Conservation (phyloP, 257 asterid genomes). For the Mentha longifolia region DNA sequence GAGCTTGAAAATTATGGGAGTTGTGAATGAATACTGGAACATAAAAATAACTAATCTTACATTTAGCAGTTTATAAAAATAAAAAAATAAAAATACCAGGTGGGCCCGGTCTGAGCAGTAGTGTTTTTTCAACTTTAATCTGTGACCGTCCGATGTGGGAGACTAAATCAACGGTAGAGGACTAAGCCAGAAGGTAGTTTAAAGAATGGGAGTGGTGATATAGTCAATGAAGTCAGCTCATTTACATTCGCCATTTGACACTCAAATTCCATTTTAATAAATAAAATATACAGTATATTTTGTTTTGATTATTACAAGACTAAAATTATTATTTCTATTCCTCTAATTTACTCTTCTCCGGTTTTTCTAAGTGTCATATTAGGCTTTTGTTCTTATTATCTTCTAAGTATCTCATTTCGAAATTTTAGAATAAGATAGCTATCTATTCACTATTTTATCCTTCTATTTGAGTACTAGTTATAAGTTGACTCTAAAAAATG, state of each 20-base stretch:
- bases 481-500: no score
- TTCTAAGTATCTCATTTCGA: no score
- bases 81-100: slow-evolving; percentile 19
- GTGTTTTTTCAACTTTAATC: slow-evolving; percentile 27
- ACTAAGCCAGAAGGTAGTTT: slow-evolving; percentile 2
- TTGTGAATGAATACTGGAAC: slow-evolving; percentile 28
- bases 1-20: slow-evolving; percentile 37
- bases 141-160: slow-evolving; percentile 35
- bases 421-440: no score
- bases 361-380: no score
- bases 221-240: slow-evolving; percentile 36
- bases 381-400: no score
- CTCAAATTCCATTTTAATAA: neutral
- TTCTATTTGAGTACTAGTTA: no score
- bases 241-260: neutral
- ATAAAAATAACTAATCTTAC: slow-evolving; percentile 36
- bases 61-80: slow-evolving; percentile 29
- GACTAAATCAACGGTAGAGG: slow-evolving; percentile 40
- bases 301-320: no score
- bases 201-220: slow-evolving; percentile 20
- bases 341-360: no score
- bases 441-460: no score
- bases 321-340: no score
- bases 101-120: slow-evolving; percentile 35
- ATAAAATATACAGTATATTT: no score